These are phyloP conservation scores for Neurospora intermedia DNA, from an alignment of 495 filamentous ascomycete species.

Conservation along the genomic window DNA sequence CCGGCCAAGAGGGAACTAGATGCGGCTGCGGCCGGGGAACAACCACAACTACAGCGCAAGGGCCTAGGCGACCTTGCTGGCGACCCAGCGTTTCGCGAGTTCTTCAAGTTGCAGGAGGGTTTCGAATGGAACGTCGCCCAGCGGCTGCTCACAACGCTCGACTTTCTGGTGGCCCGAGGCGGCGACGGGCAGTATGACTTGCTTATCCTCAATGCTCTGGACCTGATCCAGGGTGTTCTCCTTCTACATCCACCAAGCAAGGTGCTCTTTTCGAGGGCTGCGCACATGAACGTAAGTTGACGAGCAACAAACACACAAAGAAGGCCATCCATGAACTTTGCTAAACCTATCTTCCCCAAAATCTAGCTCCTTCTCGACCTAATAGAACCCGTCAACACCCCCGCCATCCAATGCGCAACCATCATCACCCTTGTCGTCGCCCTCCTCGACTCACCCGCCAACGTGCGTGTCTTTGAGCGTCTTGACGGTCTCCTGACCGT, in stretches of 20 bases:
- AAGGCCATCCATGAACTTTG: background rate
- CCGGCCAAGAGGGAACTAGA: slow-evolving; percentile 21
- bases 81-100: slow-evolving; percentile 90
- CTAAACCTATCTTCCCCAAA: background rate
- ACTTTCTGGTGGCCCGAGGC: slow-evolving; percentile 71
- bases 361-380: slow-evolving; percentile 75
- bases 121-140: slow-evolving; percentile 97
- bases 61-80: slow-evolving; percentile 56
- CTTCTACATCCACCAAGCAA: slow-evolving; percentile 91
- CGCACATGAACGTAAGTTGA: slow-evolving; percentile 76
- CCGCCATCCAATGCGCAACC: slow-evolving; percentile 80
- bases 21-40: slow-evolving; percentile 12
- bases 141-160: slow-evolving; percentile 75
- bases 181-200: slow-evolving; percentile 77
- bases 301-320: background rate
- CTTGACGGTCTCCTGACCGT: slow-evolving; percentile 90
- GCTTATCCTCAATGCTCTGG: slow-evolving; percentile 77
- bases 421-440: slow-evolving; percentile 83
- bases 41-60: slow-evolving; percentile 37
- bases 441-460: slow-evolving; percentile 69
- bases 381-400: slow-evolving; percentile 84
- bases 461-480: slow-evolving; percentile 82
- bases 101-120: slow-evolving; percentile 90
- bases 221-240: slow-evolving; percentile 81
- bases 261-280: slow-evolving; percentile 73